Base-by-base conservation (phyloP, 257 asterid species). In the Penstemon eatonii region DNA sequence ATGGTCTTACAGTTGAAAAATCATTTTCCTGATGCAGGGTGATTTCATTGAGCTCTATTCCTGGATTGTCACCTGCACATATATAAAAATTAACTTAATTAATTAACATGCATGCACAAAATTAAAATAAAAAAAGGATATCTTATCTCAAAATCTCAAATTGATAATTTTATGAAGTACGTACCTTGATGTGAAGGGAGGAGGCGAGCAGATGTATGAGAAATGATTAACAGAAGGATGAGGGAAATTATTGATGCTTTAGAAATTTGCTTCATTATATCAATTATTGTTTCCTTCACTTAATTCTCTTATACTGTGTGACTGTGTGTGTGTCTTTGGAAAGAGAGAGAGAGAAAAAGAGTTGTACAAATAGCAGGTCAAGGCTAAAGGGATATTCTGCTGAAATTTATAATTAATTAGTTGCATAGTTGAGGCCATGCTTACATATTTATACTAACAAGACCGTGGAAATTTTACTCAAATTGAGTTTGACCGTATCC, bases 1-100 rank as follows among this genome's bases (percentile, higher is more conserved):
- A 44, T 42, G 36, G n/a, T 66, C 80, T 83, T 79, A 87, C 95
- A 40, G 54, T 74, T 52, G 81, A 60, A 68, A 85, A 56, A 61
- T 83, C 77, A 15, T 77, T 76, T 18, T 68, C 82, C 54, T 57
- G 62, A 38, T 65, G 66, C 42, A 9, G 68, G 11, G 33, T 45
- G 44, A 56, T 42, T 45, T 60, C 68, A 18, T 65, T 4, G 39
- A 55, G 47, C 46, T 71, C 52, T 62, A 46, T 60, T 52, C 40
- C 53, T 38, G 44, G 9, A 36, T 51, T 37, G 11, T 51, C 67
- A 60, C 43, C 83, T 79, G 75, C 7, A 43, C 12, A 43, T 56
- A 55, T 15, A 0, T 15, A 15, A 15, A 15, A 15, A 15, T 15
- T 15, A 15, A 15, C 18, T 15, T 15, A 15, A 15, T 15, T 15